These are phyloP conservation scores for Marasmius sp. DNA, from an alignment of 1,284 basidiomycete species.

Conservation along the genomic window DNA sequence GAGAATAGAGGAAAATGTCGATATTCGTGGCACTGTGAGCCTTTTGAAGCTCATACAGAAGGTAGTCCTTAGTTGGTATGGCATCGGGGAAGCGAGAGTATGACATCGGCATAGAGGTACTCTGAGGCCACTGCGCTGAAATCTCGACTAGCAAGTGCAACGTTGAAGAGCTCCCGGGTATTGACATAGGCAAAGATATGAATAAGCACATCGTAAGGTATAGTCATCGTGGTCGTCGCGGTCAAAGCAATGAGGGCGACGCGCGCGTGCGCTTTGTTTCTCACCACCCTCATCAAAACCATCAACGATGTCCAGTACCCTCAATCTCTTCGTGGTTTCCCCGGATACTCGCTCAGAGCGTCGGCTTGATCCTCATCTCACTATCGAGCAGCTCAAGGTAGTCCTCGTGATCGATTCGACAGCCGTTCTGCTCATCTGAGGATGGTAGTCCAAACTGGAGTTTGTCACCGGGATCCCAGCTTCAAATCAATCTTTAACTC, in stretches of 20 bases:
- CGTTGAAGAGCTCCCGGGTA: not conserved
- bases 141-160: conserved; percentile 8
- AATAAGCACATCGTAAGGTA: not conserved
- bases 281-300: not conserved
- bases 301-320: conserved; percentile 46
- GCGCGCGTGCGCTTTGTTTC: not conserved
- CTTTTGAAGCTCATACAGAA: not conserved
- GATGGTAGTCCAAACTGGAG: conserved; percentile 76
- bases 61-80: not conserved
- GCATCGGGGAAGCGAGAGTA: not conserved
- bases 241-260: not conserved
- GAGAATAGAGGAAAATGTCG: not conserved
- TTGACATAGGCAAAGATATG: not conserved
- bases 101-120: conserved; percentile 5
- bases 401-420: not conserved
- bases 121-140: conserved; percentile 4
- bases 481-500: conserved; percentile 64
- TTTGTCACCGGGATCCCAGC: conserved; percentile 88
- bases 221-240: not conserved
- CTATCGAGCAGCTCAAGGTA: conserved; percentile 82
- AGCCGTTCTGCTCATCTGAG: conserved; percentile 7
- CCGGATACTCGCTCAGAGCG: conserved; percentile 88
- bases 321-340: conserved; percentile 80
- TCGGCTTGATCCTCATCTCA: conserved; percentile 71
- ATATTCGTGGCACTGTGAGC: not conserved